Evolutionary conservation across 1,139 yeast genomes (phyloP), one percentile per base, ranked within the genome.

Genomic region (Taphrina confusa): DNA sequence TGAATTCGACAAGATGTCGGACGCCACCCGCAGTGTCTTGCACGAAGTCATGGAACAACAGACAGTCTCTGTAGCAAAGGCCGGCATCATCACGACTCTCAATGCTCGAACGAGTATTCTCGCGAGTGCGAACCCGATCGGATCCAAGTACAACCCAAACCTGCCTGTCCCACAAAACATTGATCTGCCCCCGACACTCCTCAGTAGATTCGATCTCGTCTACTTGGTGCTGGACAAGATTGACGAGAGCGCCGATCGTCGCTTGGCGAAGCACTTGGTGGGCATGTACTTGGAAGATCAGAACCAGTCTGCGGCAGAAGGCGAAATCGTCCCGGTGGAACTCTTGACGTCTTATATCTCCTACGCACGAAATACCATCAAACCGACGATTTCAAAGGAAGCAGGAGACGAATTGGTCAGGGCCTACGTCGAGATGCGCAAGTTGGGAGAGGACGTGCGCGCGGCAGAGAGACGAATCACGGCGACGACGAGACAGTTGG

Each of bases 21-120:
- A 92, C 68, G 76, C 95, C 1, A 92, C 98, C 0, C 78, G 98
- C 69, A 89, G 97, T 1, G 97, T 92, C 14, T 77, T 92, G 62
- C 99, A 92, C 73, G 98, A 92, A 79, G 98, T 94, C 22, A 92
- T 92, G 98, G 98, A 92, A 77, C 98, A 92, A 73, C 98, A 92
- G 73, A 92, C 98, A 0, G 92, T 92, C 47, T 90, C 97, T 11
- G 89, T 92, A 68, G 98, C 98, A 44, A 92, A 92, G 71, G 98
- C 98, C 0, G 98, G 98, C 62, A 92, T 92, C 69, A 92, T 91
- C 70, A 92, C 98, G 12, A 92, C 98, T 0, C 78, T 92, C 64
- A 92, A 92, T 74, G 98, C 98, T 1, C 81, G 98, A 73, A 91
- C 97, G 0, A 90, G 97, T 0, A 87, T 92, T 66, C 78, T 92